These are phyloP conservation scores for Penicillium sp. DNA, from an alignment of 2,329 filamentous ascomycete species.

Conservation along the genomic window DNA sequence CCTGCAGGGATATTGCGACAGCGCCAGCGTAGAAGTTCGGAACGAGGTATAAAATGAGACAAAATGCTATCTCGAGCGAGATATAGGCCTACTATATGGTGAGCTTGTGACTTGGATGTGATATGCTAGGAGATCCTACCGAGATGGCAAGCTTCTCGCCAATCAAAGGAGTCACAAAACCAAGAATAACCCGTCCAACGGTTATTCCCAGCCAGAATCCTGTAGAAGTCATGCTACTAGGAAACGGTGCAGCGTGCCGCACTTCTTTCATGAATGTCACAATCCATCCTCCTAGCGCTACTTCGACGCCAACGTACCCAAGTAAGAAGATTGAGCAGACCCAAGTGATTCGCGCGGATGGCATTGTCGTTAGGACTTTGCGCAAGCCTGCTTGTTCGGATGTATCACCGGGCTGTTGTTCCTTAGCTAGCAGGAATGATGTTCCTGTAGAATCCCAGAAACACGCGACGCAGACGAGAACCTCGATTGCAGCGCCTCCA, in stretches of 20 bases:
- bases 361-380: neutral
- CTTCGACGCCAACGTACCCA: slow-evolving; percentile 69
- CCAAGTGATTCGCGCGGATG: slow-evolving; percentile 46
- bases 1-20: slow-evolving; percentile 66
- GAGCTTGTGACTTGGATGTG: neutral
- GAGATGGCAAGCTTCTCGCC: slow-evolving; percentile 64
- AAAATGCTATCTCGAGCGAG: slow-evolving; percentile 59
- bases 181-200: slow-evolving; percentile 63
- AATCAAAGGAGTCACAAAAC: slow-evolving; percentile 61
- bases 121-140: slow-evolving; percentile 15
- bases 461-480: neutral
- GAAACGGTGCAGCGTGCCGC: slow-evolving; percentile 61
- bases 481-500: slow-evolving; percentile 3
- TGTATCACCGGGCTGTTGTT: neutral
- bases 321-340: slow-evolving; percentile 66
- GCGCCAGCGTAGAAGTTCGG: slow-evolving; percentile 71
- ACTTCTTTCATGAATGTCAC: slow-evolving; percentile 75
- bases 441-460: slow-evolving; percentile 4
- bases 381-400: neutral
- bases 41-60: slow-evolving; percentile 77
- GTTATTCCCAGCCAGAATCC: slow-evolving; percentile 78
- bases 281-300: slow-evolving; percentile 67
- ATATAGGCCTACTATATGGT: slow-evolving; percentile 53
- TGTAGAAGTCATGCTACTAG: slow-evolving; percentile 66
- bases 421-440: neutral